phyloP scores from a whole-genome alignment of 2,329 filamentous ascomycete species.

The Neurospora sp. region DNA sequence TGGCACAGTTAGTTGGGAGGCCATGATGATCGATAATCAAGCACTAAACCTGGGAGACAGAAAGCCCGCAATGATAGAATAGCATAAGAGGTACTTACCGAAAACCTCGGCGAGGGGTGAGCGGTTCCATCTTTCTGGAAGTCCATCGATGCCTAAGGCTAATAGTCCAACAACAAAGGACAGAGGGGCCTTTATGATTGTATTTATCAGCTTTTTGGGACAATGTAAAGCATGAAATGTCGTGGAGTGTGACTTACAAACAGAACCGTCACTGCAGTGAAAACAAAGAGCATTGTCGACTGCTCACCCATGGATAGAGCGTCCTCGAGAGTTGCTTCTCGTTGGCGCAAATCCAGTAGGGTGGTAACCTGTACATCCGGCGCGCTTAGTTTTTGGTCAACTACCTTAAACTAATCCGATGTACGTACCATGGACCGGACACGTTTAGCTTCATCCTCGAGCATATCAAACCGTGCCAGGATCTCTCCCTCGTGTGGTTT shows the following conservation, averaged over 20 bases:
- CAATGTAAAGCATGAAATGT: background rate
- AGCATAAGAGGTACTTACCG: background rate
- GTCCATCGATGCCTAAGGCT: background rate
- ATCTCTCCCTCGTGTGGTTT: background rate
- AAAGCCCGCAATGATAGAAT: background rate
- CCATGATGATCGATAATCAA: background rate
- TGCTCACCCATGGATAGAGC: conserved; percentile 3
- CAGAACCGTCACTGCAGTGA: conserved; percentile 3
- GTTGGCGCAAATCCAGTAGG: conserved; percentile 1
- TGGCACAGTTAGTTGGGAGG: too few relatives aligned
- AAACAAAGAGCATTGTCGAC: conserved; percentile 5
- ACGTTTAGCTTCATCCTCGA: conserved; percentile 1
- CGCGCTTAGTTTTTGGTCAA: background rate
- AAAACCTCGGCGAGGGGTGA: conserved; percentile 2
- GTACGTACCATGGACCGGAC: conserved; percentile 3
- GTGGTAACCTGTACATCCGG: background rate
- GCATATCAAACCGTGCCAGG: background rate
- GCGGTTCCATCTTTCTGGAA: background rate
- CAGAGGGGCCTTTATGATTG: background rate
- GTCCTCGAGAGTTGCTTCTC: conserved; percentile 4
- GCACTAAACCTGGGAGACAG: background rate
- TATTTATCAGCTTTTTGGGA: background rate
- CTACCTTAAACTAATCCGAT: background rate
- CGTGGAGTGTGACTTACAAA: background rate
- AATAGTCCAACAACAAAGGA: conserved; percentile 4